phyloP scores from a whole-genome alignment of 2,329 filamentous ascomycete species.

The Corynespora cassiicola region DNA sequence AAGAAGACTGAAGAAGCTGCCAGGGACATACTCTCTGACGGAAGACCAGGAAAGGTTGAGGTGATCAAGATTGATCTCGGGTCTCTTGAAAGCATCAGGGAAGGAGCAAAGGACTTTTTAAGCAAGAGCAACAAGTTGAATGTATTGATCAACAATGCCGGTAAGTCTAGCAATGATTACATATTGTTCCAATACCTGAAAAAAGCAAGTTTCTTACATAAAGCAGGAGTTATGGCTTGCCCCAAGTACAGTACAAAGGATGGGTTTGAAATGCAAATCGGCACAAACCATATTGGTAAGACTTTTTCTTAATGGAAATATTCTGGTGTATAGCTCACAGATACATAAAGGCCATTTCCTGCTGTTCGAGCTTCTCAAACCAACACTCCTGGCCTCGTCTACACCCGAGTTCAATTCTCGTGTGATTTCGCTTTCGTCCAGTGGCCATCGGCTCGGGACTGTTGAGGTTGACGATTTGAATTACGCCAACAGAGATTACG shows the following conservation, averaged over 20 bases:
- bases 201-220: too few species aligned
- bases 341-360: conserved; percentile 60
- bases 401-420: conserved; percentile 52
- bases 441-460: too few species aligned
- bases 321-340: too few species aligned
- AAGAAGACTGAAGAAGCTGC: too few species aligned
- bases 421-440: too few species aligned
- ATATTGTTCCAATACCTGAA: too few species aligned
- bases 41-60: too few species aligned
- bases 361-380: conserved; percentile 58
- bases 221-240: conserved; percentile 41
- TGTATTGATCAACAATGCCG: conserved; percentile 37
- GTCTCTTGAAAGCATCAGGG: conserved; percentile 16
- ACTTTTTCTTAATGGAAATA: too few species aligned
- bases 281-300: conserved; percentile 56
- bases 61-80: conserved; percentile 14
- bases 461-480: conserved; percentile 53
- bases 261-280: conserved; percentile 47
- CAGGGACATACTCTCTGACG: too few species aligned
- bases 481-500: conserved; percentile 45
- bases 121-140: conserved; percentile 17
- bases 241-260: conserved; percentile 28
- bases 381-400: conserved; percentile 46
- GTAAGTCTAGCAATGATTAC: too few species aligned
- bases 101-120: conserved; percentile 9